Base-by-base conservation (phyloP, 2,329 filamentous ascomycete species). In the Beauveria asiatica region DNA sequence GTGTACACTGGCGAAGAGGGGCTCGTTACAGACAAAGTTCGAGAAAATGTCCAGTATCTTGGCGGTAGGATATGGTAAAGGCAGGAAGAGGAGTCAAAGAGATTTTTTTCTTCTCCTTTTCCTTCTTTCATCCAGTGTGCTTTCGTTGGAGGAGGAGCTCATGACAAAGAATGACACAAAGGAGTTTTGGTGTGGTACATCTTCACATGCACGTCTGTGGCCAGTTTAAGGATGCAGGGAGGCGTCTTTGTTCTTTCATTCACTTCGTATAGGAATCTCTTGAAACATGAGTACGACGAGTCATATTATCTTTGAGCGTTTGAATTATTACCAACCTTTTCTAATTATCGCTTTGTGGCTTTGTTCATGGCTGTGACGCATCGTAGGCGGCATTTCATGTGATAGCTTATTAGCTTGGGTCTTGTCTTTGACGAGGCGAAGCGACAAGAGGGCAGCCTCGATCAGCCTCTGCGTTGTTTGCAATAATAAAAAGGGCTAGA, bases 31-130 rank as follows among this genome's bases (percentile, higher is more conserved):
- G 72, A 75, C 11, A 74, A 74, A 2, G 76, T 83, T 49, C 75
- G 67, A 59, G 73, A 79, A 61, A 85, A 85, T 63, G 80, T 85
- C 50, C 56, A 75, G 57, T 80, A 84, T 64, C 70, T 86, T 5
- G 83, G 80, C 4, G 83, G 83, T 2, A 78, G 73, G 52, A 27
- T 60, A n/a, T 46, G 27, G 13, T 41, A 11, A 39, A 9, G n/a
- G 41, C 42, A 3, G 17, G 19, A 49, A 44, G 17, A 48, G 33
- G 33, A 37, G 33, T 16, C 33, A 7, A 44, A 27, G 49, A 23
- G 17, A 39, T 2, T 23, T 19, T 48, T 48, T 2, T 21, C 3
- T n/a, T 17, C n/a, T 2, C 10, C n/a, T 3, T n/a, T 3, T 19
- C 33, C 30, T 33, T 33, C 10, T 6, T 16, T 37, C 11, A 54